Percentiles rank a stretch among this genome's conserved stretches.
Evolutionary conservation across 2,329 filamentous ascomycete genomes (phyloP).

Genomic region (Sclerotiophoma versabilis): DNA sequence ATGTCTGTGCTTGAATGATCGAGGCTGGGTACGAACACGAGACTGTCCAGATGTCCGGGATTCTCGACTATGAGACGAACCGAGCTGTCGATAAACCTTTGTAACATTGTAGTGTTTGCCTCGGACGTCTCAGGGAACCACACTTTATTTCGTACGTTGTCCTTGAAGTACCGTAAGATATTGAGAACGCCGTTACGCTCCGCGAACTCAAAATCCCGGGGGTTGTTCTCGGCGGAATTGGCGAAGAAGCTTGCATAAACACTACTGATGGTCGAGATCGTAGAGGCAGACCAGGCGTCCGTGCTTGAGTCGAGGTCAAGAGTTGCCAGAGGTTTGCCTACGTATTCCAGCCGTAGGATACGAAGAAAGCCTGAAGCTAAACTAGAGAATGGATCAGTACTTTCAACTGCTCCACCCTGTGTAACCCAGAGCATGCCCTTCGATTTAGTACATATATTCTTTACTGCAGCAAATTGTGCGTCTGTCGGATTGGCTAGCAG

Average conservation of each 20-base stretch:
- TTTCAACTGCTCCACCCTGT: slow-evolving; percentile 3
- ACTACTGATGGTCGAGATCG: background rate
- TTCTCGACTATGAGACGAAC: background rate
- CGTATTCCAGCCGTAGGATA: slow-evolving; percentile 2
- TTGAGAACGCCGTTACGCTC: background rate
- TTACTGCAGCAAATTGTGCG: slow-evolving; percentile 2
- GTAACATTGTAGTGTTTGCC: background rate
- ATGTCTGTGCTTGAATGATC: background rate
- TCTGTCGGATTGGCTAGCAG: slow-evolving; percentile 1
- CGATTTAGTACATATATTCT: slow-evolving; percentile 4
- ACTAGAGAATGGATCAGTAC: background rate
- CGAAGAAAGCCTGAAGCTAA: slow-evolving; percentile 1
- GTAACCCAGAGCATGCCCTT: slow-evolving; percentile 5
- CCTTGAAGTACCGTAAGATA: slow-evolving; percentile 5
- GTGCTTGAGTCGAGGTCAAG: background rate
- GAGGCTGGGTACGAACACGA: background rate
- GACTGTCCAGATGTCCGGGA: background rate
- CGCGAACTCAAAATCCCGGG: slow-evolving; percentile 4
- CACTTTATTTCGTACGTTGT: background rate
- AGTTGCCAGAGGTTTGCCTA: background rate
- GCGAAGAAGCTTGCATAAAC: slow-evolving; percentile 3
- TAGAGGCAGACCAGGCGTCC: background rate
- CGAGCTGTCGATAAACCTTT: background rate
- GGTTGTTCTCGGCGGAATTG: background rate
- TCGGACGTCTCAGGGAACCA: background rate